Evolutionary conservation across 2,329 filamentous ascomycete genomes (phyloP).

Genomic region (Calonectria ilicicola): DNA sequence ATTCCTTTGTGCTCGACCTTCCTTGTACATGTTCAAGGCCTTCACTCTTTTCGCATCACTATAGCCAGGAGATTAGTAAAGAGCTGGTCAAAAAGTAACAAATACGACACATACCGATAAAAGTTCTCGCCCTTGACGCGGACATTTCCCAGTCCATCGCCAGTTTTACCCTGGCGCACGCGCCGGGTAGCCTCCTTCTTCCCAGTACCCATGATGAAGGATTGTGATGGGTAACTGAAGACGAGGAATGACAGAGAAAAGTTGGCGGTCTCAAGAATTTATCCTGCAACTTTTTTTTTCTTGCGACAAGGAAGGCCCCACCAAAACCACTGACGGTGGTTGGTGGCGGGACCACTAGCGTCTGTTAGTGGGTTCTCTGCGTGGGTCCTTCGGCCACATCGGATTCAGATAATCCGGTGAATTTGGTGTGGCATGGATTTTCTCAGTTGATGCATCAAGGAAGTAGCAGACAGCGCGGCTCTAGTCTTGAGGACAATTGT

Average conservation of each 20-base stretch:
- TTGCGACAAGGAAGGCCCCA: conserved; percentile 37
- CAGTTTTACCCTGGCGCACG: conserved; percentile 84
- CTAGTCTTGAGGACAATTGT: conserved; percentile 35
- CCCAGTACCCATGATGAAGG: conserved; percentile 78
- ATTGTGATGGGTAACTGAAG: conserved; percentile 35
- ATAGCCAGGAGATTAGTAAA: conserved; percentile 24
- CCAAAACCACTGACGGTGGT: conserved; percentile 33
- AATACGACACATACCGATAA: conserved; percentile 74
- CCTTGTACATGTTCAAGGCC: conserved; percentile 89
- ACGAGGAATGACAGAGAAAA: conserved; percentile 30
- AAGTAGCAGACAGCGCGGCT: conserved; percentile 21
- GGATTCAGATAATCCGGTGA: conserved; percentile 41
- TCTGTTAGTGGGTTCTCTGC: neutral
- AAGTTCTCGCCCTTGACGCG: conserved; percentile 98
- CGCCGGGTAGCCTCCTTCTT: conserved; percentile 93
- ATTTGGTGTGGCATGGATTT: conserved; percentile 40
- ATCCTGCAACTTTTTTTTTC: conserved; percentile 42
- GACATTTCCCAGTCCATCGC: conserved; percentile 92
- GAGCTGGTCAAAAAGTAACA: neutral
- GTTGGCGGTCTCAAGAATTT: conserved; percentile 40
- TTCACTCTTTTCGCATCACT: conserved; percentile 87
- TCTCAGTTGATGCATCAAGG: conserved; percentile 26
- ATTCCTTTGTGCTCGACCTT: conserved; percentile 85
- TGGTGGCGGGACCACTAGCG: conserved; percentile 34
- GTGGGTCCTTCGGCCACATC: conserved; percentile 15